Conservation (phyloP, 805 yeast species). For the Komagataella ulmi region DNA sequence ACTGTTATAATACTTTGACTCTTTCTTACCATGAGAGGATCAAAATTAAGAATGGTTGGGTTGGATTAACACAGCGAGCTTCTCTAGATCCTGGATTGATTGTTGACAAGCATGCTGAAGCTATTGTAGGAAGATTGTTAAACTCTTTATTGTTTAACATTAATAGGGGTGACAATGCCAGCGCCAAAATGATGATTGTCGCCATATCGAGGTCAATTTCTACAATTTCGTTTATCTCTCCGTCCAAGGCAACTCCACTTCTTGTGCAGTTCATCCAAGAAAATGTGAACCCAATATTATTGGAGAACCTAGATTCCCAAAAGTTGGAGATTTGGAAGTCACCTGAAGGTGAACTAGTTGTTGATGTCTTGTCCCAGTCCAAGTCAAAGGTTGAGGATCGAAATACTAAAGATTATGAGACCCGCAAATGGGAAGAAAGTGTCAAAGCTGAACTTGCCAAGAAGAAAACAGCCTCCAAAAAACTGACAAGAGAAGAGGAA, state of each 20-base stretch:
- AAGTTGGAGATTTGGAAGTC: slow-evolving; percentile 56
- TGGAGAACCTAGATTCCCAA: slow-evolving; percentile 29
- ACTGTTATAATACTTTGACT: slow-evolving; percentile 14
- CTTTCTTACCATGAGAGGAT: slow-evolving; percentile 29
- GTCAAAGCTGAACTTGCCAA: slow-evolving; percentile 66
- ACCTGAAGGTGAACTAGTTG: slow-evolving; percentile 54
- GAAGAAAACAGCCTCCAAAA: slow-evolving; percentile 23
- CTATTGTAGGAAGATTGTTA: slow-evolving; percentile 10
- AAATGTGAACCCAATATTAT: slow-evolving; percentile 23
- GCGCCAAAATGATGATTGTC: slow-evolving; percentile 30
- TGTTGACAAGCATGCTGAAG: slow-evolving; percentile 17
- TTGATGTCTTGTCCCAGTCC: slow-evolving; percentile 39
- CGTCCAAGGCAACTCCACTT: slow-evolving; percentile 39
- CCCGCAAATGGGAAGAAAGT: slow-evolving; percentile 80
- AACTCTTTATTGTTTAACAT: background rate
- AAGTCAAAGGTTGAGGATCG: slow-evolving; percentile 39
- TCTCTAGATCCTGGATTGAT: slow-evolving; percentile 51
- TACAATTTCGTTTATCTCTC: slow-evolving; percentile 43
- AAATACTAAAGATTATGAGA: slow-evolving; percentile 75
- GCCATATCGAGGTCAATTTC: slow-evolving; percentile 38
- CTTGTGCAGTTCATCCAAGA: slow-evolving; percentile 26
- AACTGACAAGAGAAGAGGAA: slow-evolving; percentile 70
- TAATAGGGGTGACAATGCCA: slow-evolving; percentile 6
- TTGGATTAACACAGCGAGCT: slow-evolving; percentile 51
- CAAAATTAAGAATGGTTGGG: slow-evolving; percentile 51